These are phyloP conservation scores for Talaromyces rugulosus DNA, from an alignment of 2,329 filamentous ascomycete species.

Conservation along the genomic window DNA sequence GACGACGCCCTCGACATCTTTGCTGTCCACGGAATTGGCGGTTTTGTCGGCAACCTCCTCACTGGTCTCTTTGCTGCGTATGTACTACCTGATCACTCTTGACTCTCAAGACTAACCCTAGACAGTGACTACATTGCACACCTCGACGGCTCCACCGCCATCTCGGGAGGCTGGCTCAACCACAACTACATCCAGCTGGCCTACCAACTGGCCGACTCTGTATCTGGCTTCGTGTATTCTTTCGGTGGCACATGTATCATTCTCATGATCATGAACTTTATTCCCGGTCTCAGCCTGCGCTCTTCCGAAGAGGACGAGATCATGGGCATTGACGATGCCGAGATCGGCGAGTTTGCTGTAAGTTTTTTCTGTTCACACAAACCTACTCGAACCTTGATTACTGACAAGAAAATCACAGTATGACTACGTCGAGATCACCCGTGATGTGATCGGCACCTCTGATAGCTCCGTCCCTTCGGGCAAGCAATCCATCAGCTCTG, in stretches of 20 bases:
- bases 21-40: conserved; percentile 74
- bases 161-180: conserved; percentile 77
- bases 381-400: neutral
- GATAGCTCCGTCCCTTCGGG: conserved; percentile 16
- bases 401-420: conserved; percentile 48
- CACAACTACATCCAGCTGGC: conserved; percentile 77
- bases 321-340: conserved; percentile 79
- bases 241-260: conserved; percentile 75
- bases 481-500: conserved; percentile 13
- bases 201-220: conserved; percentile 78
- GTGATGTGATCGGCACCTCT: conserved; percentile 57
- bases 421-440: conserved; percentile 80
- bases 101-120: conserved; percentile 5
- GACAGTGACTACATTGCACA: conserved; percentile 72
- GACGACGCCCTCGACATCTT: conserved; percentile 89
- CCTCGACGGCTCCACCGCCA: conserved; percentile 65
- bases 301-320: conserved; percentile 74
- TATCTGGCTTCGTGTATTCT: conserved; percentile 71
- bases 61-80: conserved; percentile 78
- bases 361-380: conserved; percentile 23
- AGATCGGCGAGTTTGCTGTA: conserved; percentile 88
- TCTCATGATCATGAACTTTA: conserved; percentile 72
- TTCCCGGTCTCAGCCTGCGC: conserved; percentile 72
- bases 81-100: conserved; percentile 21
- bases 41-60: conserved; percentile 71